These are phyloP conservation scores for Cryptococcus neoformans DNA, from an alignment of 1,284 basidiomycete genomes.

Conservation along the genomic window DNA sequence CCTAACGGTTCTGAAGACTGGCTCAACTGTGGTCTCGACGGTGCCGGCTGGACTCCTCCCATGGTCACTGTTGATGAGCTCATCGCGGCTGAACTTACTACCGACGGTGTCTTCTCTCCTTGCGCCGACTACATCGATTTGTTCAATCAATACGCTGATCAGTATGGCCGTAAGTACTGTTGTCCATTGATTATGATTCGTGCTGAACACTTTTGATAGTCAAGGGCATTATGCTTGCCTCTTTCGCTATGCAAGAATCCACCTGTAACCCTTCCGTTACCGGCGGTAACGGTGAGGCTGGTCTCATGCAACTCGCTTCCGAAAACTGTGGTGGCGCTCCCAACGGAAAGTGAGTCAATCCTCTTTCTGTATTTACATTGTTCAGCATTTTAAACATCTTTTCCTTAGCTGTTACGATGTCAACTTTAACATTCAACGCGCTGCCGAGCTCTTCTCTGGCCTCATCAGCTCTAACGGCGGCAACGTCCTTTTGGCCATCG, in stretches of 20 bases:
- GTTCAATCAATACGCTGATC: slow-evolving; percentile 63
- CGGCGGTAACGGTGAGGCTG: slow-evolving; percentile 77
- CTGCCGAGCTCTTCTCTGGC: slow-evolving; percentile 28
- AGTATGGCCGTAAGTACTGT: slow-evolving; percentile 53
- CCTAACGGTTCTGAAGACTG: slow-evolving; percentile 73
- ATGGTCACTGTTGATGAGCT: slow-evolving; percentile 56
- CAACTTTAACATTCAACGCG: slow-evolving; percentile 58
- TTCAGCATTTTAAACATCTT: slow-evolving; percentile 1
- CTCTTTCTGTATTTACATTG: neutral
- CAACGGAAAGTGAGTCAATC: slow-evolving; percentile 16
- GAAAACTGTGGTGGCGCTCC: slow-evolving; percentile 63
- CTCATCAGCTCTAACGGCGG: slow-evolving; percentile 58
- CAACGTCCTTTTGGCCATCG: slow-evolving; percentile 62
- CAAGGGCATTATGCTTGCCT: slow-evolving; percentile 70
- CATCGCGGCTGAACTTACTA: slow-evolving; percentile 56
- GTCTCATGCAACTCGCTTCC: slow-evolving; percentile 74
- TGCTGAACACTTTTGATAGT: slow-evolving; percentile 39
- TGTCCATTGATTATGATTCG: neutral
- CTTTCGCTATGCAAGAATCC: slow-evolving; percentile 80
- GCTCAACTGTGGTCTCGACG: slow-evolving; percentile 70
- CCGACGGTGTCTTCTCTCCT: slow-evolving; percentile 61
- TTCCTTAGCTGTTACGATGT: slow-evolving; percentile 32
- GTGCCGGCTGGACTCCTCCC: slow-evolving; percentile 41
- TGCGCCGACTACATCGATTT: slow-evolving; percentile 59
- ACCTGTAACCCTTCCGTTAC: slow-evolving; percentile 65